phyloP scores from a whole-genome alignment of 2,329 filamentous ascomycete genomes.

The Aspergillus luchuensis region DNA sequence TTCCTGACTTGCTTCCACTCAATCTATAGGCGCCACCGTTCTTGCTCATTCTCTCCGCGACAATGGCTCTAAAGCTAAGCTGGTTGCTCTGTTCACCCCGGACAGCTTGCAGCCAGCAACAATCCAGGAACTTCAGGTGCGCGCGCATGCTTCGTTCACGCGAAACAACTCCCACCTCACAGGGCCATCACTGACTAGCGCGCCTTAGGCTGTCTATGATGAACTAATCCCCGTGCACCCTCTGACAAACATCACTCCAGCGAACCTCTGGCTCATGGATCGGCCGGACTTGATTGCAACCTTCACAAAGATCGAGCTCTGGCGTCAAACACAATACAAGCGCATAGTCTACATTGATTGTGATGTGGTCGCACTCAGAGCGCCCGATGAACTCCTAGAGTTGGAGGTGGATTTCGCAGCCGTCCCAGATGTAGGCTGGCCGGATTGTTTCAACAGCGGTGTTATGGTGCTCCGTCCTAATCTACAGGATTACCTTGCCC shows the following conservation, averaged over 20 bases:
- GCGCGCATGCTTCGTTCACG: slow-evolving; percentile 13
- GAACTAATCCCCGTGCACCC: slow-evolving; percentile 81
- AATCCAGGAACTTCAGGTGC: slow-evolving; percentile 74
- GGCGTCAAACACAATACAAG: slow-evolving; percentile 85
- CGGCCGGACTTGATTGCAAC: slow-evolving; percentile 85
- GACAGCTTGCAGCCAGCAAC: slow-evolving; percentile 76
- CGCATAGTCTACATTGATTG: slow-evolving; percentile 95
- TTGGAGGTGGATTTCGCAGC: slow-evolving; percentile 65
- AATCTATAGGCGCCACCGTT: slow-evolving; percentile 74
- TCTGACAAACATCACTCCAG: slow-evolving; percentile 73
- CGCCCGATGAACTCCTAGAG: slow-evolving; percentile 89
- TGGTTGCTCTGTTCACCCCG: slow-evolving; percentile 79
- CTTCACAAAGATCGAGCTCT: slow-evolving; percentile 95
- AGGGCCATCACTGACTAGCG: slow-evolving; percentile 25
- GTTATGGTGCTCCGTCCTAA: slow-evolving; percentile 89
- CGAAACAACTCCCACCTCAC: neutral
- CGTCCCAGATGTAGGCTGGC: slow-evolving; percentile 95
- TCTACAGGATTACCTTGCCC: slow-evolving; percentile 81
- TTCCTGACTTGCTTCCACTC: slow-evolving; percentile 21
- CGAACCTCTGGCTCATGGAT: slow-evolving; percentile 89
- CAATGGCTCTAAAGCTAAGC: slow-evolving; percentile 80
- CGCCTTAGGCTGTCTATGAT: slow-evolving; percentile 73
- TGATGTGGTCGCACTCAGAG: slow-evolving; percentile 86
- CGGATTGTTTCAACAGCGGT: slow-evolving; percentile 96
- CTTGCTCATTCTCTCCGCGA: slow-evolving; percentile 93